Percentiles rank a stretch among this genome's conserved stretches.
These are phyloP conservation scores for Solanum chacoense DNA, from an alignment of 305 asterid species.

Conservation along the genomic window DNA sequence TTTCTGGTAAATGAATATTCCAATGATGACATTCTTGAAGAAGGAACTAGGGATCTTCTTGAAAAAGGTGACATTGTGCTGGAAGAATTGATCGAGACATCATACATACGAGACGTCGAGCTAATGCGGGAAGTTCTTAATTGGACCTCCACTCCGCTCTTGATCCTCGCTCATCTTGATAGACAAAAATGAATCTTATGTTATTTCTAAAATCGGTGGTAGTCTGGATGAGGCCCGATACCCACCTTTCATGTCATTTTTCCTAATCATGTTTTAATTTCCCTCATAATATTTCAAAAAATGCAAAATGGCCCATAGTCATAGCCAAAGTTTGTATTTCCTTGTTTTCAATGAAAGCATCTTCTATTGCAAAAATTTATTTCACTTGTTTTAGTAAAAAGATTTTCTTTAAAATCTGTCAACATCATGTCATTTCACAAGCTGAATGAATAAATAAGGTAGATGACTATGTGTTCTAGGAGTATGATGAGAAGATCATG, in stretches of 20 bases:
- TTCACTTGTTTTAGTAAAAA: not conserved
- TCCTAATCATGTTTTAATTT: too few relatives aligned
- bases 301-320: not conserved
- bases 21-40: not conserved
- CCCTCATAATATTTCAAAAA: not conserved
- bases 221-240: too few relatives aligned
- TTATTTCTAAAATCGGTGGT: too few relatives aligned
- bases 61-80: not conserved
- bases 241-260: too few relatives aligned
- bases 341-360: not conserved
- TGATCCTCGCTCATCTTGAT: not conserved
- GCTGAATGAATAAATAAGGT: not conserved
- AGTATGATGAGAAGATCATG: not conserved
- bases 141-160: not conserved
- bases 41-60: not conserved
- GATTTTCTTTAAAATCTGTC: too few relatives aligned
- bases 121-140: not conserved
- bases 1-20: not conserved
- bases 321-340: not conserved
- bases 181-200: not conserved
- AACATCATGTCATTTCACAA: not conserved
- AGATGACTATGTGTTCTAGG: not conserved
- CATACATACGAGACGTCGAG: not conserved
- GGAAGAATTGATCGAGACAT: not conserved
- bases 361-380: not conserved